Base-by-base conservation (phyloP, 768 basidiomycete species). In the Pulveroboletus ravenelii region DNA sequence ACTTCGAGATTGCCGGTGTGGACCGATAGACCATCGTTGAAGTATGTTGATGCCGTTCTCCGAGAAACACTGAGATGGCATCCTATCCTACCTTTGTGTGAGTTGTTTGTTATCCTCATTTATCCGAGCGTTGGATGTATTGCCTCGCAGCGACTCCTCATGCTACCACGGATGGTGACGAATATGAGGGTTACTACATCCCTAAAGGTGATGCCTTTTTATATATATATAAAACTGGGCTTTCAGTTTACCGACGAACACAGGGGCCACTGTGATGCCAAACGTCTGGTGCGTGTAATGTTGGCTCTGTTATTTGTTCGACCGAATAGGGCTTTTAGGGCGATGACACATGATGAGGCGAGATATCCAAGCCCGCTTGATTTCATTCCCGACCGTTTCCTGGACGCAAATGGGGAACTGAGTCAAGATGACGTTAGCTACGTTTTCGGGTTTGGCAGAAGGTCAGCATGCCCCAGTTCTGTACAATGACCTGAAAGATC, bases 371-470 rank as follows among this genome's bases (percentile, higher is more conserved):
- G 61, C 30, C 69, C 71, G 0, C 61, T 53, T 41, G 57, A 44
- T n/a, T 71, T 72, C 54, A 52, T 55, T 23, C 71, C 71, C 6
- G 62, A 65, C 29, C 67, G 70, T 2, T 66, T 67, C 48, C 51
- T 67, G 14, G 47, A 57, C 17, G 30, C 31, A 15, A 41, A 56
- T n/a, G 62, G 61, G 7, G 50, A 61, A 13, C 54, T 50, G 41
- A 67, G 45, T 52, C 40, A 45, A 10, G 64, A 70, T 36, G 59
- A 62, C 3, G 27, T 54, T 14, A 32, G 25, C 14, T 51, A 52
- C 10, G 50, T 40, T 8, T 68, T 68, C 43, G 63, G 65, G 31
- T 65, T 61, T 51, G 61, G 60, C 17, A 57, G 63, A 51, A 65
- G 67, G 58, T 59, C 10, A 8, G 47, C 2, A 14, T 35, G 3